Base-by-base conservation (phyloP, 2,329 filamentous ascomycete genomes). In the Monosporascus sp. region DNA sequence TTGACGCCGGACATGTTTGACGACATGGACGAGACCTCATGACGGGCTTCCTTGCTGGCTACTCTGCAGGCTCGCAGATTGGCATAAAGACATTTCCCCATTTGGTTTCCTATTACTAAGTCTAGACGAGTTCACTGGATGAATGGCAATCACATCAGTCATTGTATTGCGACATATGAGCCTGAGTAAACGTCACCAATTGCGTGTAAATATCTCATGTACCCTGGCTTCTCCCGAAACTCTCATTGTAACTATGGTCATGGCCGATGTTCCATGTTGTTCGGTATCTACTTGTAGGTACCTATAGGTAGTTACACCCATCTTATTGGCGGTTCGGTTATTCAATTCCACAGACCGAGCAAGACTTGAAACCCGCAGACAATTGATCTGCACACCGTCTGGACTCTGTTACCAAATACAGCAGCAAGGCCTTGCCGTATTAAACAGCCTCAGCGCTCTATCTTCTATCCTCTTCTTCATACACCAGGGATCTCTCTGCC, bases 1-100 rank as follows among this genome's bases (percentile, higher is more conserved):
- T 61, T 62, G 60, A 62, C 58, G 59, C 64, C 63, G 61, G 63
- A 53, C 57, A 57, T 63, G 52, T 53, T 58, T 28, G 20, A 49
- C 26, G 31, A 38, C 54, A 37, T 31, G 35, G 38, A 53, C 28
- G 37, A 26, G 35, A 48, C 57, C 63, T 58, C 63, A 61, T 68
- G 65, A 67, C 62, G 46, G 54, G 55, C 53, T 52, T 51, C 44
- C 53, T 56, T 44, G 46, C 48, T 57, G 53, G 57, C 56, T 49
- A 54, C 49, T 48, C 49, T 49, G 49, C 45, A 44, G 31, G 40
- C 44, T 22, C 20, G 52, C 52, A 57, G 57, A 50, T 38, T 52
- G 53, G 50, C 58, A 56, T 56, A 49, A 48, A 18, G 22, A 38
- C 52, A 20, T 55, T 53, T 54, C 57, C 52, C 49, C 58, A 55